phyloP scores from a whole-genome alignment of 805 yeast genomes.

The Saturnispora hagleri region DNA sequence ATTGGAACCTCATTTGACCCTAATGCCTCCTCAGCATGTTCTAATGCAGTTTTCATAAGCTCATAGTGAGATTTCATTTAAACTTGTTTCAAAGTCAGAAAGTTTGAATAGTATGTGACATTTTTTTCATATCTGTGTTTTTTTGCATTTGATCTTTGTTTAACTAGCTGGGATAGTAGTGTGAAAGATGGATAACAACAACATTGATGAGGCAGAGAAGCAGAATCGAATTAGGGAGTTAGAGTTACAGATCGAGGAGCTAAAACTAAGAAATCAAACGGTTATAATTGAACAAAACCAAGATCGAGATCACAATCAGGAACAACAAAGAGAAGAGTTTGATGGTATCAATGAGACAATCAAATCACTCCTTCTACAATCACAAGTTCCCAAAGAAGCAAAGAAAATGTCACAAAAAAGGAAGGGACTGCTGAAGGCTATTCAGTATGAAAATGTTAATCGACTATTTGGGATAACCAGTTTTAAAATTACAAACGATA shows the following conservation, averaged over 20 bases:
- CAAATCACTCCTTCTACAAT: neutral
- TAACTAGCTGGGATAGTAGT: neutral
- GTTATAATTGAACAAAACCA: neutral
- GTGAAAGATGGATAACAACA: neutral
- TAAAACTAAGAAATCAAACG: constrained; percentile 1
- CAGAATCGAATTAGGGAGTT: constrained; percentile 10
- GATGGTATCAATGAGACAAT: neutral
- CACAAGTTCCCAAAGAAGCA: neutral
- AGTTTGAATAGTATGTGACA: neutral
- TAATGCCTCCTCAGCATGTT: constrained; percentile 57
- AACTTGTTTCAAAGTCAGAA: neutral
- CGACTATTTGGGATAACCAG: constrained; percentile 43
- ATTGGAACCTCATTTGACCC: constrained; percentile 73
- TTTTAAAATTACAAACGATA: constrained; percentile 34
- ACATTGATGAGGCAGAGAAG: neutral
- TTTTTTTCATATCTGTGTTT: neutral
- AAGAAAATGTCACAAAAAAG: constrained; percentile 3
- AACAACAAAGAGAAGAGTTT: neutral
- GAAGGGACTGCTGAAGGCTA: constrained; percentile 9
- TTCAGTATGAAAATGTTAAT: constrained; percentile 37
- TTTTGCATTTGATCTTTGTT: neutral
- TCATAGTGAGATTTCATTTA: constrained; percentile 18
- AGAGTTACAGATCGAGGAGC: constrained; percentile 10
- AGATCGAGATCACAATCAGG: neutral
- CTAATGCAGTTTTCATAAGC: constrained; percentile 44